Conservation (phyloP, 1,139 yeast species). For the Pichia sp. region DNA sequence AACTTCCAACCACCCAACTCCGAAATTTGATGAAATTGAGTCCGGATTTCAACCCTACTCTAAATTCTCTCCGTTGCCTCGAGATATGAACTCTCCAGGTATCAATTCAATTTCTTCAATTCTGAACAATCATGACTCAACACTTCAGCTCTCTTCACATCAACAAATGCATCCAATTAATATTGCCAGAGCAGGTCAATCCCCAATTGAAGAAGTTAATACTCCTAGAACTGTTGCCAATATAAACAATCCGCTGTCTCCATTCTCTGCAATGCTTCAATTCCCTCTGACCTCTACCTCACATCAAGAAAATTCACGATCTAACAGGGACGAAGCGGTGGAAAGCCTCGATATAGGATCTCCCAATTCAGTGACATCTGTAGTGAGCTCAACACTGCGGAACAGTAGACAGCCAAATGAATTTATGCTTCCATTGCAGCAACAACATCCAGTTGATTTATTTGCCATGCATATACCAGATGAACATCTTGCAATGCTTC, state of each 20-base stretch:
- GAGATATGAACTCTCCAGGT: no score
- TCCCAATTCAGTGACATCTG: slow-evolving; percentile 3
- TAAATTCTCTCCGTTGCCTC: slow-evolving; percentile 5
- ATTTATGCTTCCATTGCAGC: not conserved
- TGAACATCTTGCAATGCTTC: slow-evolving; percentile 26
- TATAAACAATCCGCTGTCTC: slow-evolving; percentile 7
- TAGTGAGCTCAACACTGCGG: slow-evolving; percentile 1
- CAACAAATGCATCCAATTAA: not conserved
- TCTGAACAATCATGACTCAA: not conserved
- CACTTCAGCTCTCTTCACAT: not conserved
- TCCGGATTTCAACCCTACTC: slow-evolving; percentile 2
- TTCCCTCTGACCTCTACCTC: no score
- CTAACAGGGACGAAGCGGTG: not conserved
- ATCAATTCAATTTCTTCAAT: no score
- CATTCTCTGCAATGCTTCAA: slow-evolving; percentile 3
- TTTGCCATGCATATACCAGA: slow-evolving; percentile 16
- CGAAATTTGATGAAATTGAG: slow-evolving; percentile 9
- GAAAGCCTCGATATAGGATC: not conserved
- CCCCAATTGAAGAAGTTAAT: slow-evolving; percentile 3
- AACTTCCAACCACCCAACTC: not conserved
- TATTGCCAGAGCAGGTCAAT: not conserved
- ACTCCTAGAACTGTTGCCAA: slow-evolving; percentile 2
- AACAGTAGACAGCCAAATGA: slow-evolving; percentile 1
- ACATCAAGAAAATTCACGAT: not conserved
- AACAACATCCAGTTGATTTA: slow-evolving; percentile 5